Percentiles rank a stretch among this genome's conserved stretches.
These are phyloP conservation scores for Ambrosiella beaveri DNA, from an alignment of 2,329 filamentous ascomycete genomes.

Conservation along the genomic window DNA sequence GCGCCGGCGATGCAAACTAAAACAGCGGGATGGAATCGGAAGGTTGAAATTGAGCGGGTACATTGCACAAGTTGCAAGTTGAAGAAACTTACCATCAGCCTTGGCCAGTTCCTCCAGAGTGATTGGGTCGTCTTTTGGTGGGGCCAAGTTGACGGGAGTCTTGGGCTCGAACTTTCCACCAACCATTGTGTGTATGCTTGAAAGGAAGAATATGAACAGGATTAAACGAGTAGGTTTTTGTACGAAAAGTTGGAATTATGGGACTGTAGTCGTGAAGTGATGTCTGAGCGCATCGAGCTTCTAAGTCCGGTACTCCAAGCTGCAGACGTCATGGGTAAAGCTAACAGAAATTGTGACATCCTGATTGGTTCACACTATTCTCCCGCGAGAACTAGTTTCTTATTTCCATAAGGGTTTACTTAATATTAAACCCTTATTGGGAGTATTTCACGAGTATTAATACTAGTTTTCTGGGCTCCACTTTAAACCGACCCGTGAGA, in stretches of 20 bases:
- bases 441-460: no score
- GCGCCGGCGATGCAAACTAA: background rate
- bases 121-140: constrained; percentile 79
- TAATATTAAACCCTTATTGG: background rate
- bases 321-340: background rate
- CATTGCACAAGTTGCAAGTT: background rate
- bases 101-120: constrained; percentile 61
- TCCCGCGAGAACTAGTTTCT: background rate
- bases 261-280: no score
- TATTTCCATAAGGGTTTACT: background rate
- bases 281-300: background rate
- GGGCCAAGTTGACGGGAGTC: constrained; percentile 52
- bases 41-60: background rate
- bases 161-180: constrained; percentile 63
- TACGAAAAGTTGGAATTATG: background rate
- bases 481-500: background rate
- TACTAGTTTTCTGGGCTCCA: background rate
- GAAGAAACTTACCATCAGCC: constrained; percentile 54
- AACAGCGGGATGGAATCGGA: background rate
- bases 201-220: background rate
- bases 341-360: background rate
- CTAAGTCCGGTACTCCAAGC: background rate
- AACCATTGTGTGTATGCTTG: constrained; percentile 23
- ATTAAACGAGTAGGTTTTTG: background rate
- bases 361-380: background rate